Conservation (phyloP, 2,329 filamentous ascomycete species). For the Helotiales sp. region DNA sequence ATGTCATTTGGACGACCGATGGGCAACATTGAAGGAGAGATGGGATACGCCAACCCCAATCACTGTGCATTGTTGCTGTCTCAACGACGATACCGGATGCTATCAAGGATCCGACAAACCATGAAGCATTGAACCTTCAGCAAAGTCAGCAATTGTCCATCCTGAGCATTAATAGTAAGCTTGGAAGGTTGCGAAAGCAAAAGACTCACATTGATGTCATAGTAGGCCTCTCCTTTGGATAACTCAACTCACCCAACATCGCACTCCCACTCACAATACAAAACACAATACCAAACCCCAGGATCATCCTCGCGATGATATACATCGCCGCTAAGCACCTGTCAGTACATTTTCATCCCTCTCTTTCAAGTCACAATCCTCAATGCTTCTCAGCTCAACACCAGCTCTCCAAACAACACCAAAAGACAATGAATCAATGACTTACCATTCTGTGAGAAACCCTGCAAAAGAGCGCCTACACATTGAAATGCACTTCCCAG, state of each 20-base stretch:
- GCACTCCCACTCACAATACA: slow-evolving; percentile 52
- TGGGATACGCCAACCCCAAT: slow-evolving; percentile 44
- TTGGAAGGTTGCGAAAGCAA: too few relatives aligned
- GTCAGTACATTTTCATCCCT: background rate
- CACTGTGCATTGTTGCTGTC: slow-evolving; percentile 42
- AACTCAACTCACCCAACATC: slow-evolving; percentile 52
- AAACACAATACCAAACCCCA: slow-evolving; percentile 52
- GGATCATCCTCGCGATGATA: slow-evolving; percentile 49
- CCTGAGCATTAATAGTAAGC: too few relatives aligned
- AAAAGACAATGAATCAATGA: too few relatives aligned
- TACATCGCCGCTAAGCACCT: slow-evolving; percentile 46
- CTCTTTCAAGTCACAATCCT: too few relatives aligned
- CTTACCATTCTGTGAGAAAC: slow-evolving; percentile 33
- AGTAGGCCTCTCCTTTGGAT: slow-evolving; percentile 53
- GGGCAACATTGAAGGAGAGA: slow-evolving; percentile 41
- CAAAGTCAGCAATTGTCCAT: too few relatives aligned
- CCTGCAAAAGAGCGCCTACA: slow-evolving; percentile 54
- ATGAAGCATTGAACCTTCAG: slow-evolving; percentile 49
- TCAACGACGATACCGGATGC: slow-evolving; percentile 45
- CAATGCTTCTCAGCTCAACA: too few relatives aligned
- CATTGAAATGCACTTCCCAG: slow-evolving; percentile 51
- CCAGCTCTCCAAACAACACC: too few relatives aligned
- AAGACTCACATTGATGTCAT: slow-evolving; percentile 45
- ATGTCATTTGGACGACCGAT: slow-evolving; percentile 27
- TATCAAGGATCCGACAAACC: slow-evolving; percentile 47